A percentile compares a stretch with the other conserved stretches of the same genome.
Conservation (phyloP, 768 basidiomycete genomes). For the Mrakia gelida region DNA sequence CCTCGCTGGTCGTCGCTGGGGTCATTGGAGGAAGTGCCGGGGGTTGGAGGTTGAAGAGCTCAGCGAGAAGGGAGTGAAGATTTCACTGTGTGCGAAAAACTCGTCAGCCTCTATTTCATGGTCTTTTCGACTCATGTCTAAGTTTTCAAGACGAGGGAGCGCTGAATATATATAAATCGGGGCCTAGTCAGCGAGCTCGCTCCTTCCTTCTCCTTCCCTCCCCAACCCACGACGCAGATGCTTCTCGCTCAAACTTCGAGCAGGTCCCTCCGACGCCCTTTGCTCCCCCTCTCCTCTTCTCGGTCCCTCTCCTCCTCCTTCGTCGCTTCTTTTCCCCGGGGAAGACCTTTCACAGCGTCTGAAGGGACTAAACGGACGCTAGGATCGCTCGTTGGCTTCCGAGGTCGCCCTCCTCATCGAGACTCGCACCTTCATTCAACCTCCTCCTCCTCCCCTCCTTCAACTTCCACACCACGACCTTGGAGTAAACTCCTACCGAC, state of each 20-base stretch:
- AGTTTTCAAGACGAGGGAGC: too few relatives aligned
- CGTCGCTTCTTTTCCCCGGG: neutral
- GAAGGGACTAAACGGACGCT: neutral
- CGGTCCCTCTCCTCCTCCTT: constrained; percentile 5
- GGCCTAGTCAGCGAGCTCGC: neutral
- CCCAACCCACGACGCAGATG: constrained; percentile 1
- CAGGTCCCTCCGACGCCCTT: neutral
- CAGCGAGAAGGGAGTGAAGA: neutral
- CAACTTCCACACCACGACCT: neutral
- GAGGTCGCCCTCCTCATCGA: constrained; percentile 1
- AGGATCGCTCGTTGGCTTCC: neutral
- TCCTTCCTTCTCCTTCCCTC: neutral
- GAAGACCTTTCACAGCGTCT: neutral
- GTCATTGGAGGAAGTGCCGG: neutral
- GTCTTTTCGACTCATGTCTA: neutral
- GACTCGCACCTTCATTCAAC: neutral
- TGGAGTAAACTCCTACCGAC: neutral
- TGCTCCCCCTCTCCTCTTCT: neutral
- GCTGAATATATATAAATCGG: neutral
- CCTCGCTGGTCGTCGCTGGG: neutral
- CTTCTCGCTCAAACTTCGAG: constrained; percentile 17
- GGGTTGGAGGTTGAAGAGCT: neutral
- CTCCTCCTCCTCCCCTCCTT: neutral
- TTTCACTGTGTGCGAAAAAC: neutral
- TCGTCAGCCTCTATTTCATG: neutral